Conservation (phyloP, 306 rosid genomes). For the Hippophae tibetana region DNA sequence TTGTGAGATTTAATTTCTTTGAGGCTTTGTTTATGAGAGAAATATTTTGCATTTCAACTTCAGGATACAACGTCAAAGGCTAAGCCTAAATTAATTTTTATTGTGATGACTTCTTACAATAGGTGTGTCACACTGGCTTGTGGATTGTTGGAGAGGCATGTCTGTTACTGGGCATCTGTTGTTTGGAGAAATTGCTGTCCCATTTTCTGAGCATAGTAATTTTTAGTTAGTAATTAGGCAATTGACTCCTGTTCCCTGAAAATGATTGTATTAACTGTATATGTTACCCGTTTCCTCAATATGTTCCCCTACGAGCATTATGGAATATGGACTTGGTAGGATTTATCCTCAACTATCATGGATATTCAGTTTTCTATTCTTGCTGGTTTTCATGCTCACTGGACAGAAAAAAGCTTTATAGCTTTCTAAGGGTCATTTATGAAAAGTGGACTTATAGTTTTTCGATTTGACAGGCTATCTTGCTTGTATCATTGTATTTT, state of each 20-base stretch:
- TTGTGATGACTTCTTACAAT: slow-evolving; percentile 23
- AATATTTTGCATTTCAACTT: slow-evolving; percentile 17
- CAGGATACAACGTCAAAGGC: slow-evolving; percentile 15
- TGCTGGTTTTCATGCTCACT: not conserved
- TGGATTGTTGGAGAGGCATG: slow-evolving; percentile 32
- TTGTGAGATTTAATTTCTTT: slow-evolving; percentile 23
- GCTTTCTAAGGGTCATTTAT: not conserved
- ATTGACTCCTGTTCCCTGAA: slow-evolving; percentile 15
- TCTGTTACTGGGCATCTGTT: slow-evolving; percentile 21
- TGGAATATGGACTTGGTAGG: not conserved
- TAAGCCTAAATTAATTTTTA: slow-evolving; percentile 23
- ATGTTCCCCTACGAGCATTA: not conserved
- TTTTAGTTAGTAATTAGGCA: slow-evolving; percentile 18
- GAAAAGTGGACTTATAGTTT: slow-evolving; percentile 1
- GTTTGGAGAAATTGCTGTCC: slow-evolving; percentile 24
- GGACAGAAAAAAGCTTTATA: not conserved
- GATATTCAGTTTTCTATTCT: not conserved
- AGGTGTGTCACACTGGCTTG: slow-evolving; percentile 32
- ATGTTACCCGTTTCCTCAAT: slow-evolving; percentile 1
- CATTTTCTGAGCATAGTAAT: slow-evolving; percentile 22
- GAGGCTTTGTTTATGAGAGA: slow-evolving; percentile 9
- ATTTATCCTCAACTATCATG: not conserved
- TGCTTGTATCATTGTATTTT: not conserved
- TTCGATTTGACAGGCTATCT: not conserved
- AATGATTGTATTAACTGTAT: slow-evolving; percentile 19